Evolutionary conservation across 2,329 filamentous ascomycete genomes (phyloP).

Genomic region (Fusarium solani-melongenae): DNA sequence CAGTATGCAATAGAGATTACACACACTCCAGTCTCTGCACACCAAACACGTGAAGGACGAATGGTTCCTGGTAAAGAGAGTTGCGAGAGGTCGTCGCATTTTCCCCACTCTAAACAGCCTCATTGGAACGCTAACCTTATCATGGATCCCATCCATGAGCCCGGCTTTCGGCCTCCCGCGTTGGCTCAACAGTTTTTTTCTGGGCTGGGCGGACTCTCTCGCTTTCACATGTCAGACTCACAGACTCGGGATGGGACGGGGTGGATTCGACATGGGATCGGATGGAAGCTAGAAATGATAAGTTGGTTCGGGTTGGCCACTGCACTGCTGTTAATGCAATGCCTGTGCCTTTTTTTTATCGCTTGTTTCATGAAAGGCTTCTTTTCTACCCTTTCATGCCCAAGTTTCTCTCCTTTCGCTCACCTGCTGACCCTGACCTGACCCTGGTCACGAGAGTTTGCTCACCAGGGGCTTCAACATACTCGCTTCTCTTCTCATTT

Average conservation of each 20-base stretch:
- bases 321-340: neutral
- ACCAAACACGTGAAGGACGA: neutral
- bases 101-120: conserved; percentile 21
- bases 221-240: conserved; percentile 43
- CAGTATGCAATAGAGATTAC: conserved; percentile 1
- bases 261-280: conserved; percentile 10
- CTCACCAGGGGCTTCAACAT: neutral
- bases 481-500: neutral
- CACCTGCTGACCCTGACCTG: neutral
- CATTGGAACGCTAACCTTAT: conserved; percentile 39
- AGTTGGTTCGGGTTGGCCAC: neutral
- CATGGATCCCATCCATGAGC: conserved; percentile 8
- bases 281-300: conserved; percentile 15
- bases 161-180: conserved; percentile 4
- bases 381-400: neutral
- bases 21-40: neutral
- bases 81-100: conserved; percentile 7
- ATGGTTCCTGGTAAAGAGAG: conserved; percentile 5
- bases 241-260: conserved; percentile 15
- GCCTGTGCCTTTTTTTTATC: conserved; percentile 13
- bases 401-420: neutral
- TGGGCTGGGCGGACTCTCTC: neutral
- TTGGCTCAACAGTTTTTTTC: conserved; percentile 33
- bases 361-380: conserved; percentile 3
- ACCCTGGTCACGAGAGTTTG: neutral